Percentiles rank a stretch among this genome's conserved stretches.
phyloP scores from a whole-genome alignment of 495 filamentous ascomycete species.

The Neurospora africana region DNA sequence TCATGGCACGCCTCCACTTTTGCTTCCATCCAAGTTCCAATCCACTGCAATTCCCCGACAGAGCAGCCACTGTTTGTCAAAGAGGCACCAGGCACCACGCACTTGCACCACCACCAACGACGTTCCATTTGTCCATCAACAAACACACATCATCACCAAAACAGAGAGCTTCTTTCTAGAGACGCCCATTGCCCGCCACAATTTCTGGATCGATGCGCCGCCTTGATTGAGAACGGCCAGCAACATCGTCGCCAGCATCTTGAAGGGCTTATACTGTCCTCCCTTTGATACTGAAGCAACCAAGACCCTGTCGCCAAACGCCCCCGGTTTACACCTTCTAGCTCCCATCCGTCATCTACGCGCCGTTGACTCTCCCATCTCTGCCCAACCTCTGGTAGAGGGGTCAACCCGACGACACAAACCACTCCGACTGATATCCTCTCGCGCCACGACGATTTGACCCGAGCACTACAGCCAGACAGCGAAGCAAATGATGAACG shows the following conservation, averaged over 20 bases:
- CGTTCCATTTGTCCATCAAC: neutral
- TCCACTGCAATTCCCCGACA: neutral
- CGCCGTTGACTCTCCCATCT: neutral
- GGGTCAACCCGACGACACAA: neutral
- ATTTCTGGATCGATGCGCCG: neutral
- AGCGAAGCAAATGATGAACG: slow-evolving; percentile 24
- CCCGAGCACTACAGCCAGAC: neutral
- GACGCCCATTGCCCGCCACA: neutral
- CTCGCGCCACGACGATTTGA: neutral
- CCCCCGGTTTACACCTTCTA: neutral
- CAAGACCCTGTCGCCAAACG: neutral
- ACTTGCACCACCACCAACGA: neutral
- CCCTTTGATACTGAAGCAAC: neutral
- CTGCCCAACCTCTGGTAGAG: neutral
- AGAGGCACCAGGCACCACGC: neutral
- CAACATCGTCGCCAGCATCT: neutral
- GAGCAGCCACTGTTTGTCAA: neutral
- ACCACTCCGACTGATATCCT: neutral
- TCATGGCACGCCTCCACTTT: neutral
- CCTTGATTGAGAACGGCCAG: neutral
- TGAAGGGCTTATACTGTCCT: neutral
- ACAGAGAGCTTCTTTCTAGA: neutral
- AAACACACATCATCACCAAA: neutral
- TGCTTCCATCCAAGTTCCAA: neutral
- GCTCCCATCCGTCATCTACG: neutral